These are phyloP conservation scores for Colletotrichum incanum DNA, from an alignment of 2,329 filamentous ascomycete genomes.

Conservation along the genomic window DNA sequence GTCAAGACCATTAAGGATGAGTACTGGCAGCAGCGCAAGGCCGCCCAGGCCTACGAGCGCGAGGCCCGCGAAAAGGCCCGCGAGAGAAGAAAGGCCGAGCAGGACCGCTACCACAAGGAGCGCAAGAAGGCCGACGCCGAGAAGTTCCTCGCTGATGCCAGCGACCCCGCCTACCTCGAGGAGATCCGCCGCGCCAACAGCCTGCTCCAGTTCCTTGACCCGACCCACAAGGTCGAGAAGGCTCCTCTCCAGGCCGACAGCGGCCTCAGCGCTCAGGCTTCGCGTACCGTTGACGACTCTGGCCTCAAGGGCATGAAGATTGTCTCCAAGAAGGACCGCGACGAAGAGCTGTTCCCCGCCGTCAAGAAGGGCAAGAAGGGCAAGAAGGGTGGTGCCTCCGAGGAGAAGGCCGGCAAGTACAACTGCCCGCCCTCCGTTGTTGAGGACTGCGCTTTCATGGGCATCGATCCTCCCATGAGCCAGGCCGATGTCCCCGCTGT, in stretches of 20 bases:
- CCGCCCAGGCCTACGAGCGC: conserved; percentile 86
- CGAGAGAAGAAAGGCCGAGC: conserved; percentile 87
- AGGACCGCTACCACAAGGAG: conserved; percentile 79
- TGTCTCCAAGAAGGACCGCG: conserved; percentile 87
- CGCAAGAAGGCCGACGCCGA: conserved; percentile 83
- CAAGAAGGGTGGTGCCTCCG: conserved; percentile 76
- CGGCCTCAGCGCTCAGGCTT: conserved; percentile 83
- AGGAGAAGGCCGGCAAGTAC: conserved; percentile 68
- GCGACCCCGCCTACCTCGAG: conserved; percentile 89
- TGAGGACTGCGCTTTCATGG: conserved; percentile 88
- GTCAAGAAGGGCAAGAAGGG: conserved; percentile 92
- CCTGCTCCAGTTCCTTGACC: conserved; percentile 93
- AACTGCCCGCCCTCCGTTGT: conserved; percentile 93
- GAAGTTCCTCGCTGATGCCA: conserved; percentile 84
- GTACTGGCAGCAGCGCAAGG: conserved; percentile 86
- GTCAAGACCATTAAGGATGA: conserved; percentile 92
- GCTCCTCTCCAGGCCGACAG: conserved; percentile 75
- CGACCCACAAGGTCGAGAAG: conserved; percentile 77
- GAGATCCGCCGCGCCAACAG: conserved; percentile 92
- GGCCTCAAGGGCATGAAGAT: conserved; percentile 89
- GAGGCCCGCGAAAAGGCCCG: conserved; percentile 83
- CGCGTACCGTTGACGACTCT: conserved; percentile 88
- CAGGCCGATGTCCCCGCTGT: conserved; percentile 84
- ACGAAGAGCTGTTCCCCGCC: conserved; percentile 87
- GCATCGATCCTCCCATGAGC: conserved; percentile 90